Percentiles rank a stretch among this genome's conserved stretches.
These are phyloP conservation scores for Eucalyptus curtisii DNA, from an alignment of 345 rosid species.

Conservation along the genomic window DNA sequence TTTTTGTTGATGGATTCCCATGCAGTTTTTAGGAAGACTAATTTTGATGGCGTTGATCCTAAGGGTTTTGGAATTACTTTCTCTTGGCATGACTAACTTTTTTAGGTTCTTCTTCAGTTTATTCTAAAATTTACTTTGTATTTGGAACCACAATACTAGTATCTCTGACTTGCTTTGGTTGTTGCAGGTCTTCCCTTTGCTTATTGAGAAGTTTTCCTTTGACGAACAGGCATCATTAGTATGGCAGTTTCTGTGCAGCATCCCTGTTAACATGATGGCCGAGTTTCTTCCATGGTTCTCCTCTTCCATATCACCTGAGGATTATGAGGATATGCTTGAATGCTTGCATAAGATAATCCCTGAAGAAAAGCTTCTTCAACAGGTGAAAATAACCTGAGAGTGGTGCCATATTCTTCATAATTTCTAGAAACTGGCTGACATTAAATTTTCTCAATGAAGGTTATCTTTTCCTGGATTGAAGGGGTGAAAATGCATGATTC, in stretches of 20 bases:
- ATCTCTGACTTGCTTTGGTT: neutral
- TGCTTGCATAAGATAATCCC: slow-evolving; percentile 53
- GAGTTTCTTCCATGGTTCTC: slow-evolving; percentile 57
- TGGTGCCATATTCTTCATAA: neutral
- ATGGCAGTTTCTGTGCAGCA: slow-evolving; percentile 67
- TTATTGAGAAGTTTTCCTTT: slow-evolving; percentile 39
- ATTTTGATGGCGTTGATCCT: neutral
- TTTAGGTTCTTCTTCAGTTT: neutral
- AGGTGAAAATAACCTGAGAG: slow-evolving; percentile 11
- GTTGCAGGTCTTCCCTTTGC: slow-evolving; percentile 50
- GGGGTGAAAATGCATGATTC: neutral
- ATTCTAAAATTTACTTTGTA: neutral
- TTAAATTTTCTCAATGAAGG: slow-evolving; percentile 20
- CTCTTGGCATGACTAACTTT: neutral
- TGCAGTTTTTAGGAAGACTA: neutral
- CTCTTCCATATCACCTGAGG: slow-evolving; percentile 39
- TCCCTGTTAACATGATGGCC: slow-evolving; percentile 52
- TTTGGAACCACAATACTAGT: neutral
- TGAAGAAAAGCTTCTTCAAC: slow-evolving; percentile 51
- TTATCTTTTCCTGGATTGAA: slow-evolving; percentile 78
- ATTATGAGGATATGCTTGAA: slow-evolving; percentile 26
- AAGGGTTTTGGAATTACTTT: neutral
- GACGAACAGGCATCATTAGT: slow-evolving; percentile 55
- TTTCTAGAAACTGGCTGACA: neutral
- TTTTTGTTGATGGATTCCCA: neutral